A percentile compares a stretch with the other conserved stretches of the same genome.
phyloP scores from a whole-genome alignment of 164 flowering plant species.

The Vitis vinifera region ASM3070453v1 NC_081813.1:3469001-3469500 shows the following conservation, averaged over 20 bases:
- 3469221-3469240: too few species aligned
- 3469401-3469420: conserved; percentile 12
- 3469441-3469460: background rate
- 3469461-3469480: background rate
- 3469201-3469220: too few species aligned
- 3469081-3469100: background rate
- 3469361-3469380: background rate
- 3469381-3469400: conserved; percentile 18
- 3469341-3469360: conserved; percentile 3
- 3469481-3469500: background rate
- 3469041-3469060: background rate
- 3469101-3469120: conserved; percentile 15
- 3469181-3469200: too few species aligned
- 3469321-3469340: conserved; percentile 9
- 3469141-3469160: conserved; percentile 7
- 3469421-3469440: conserved; percentile 1
- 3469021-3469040: conserved; percentile 10
- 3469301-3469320: conserved; percentile 12
- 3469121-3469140: conserved; percentile 18
- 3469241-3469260: too few species aligned
- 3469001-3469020: background rate
- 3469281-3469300: background rate
- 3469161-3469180: background rate
- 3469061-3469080: conserved; percentile 7
- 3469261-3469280: too few species aligned